These are phyloP conservation scores for Boletus huronensis DNA, from an alignment of 768 basidiomycete species.

Conservation along the genomic window DNA sequence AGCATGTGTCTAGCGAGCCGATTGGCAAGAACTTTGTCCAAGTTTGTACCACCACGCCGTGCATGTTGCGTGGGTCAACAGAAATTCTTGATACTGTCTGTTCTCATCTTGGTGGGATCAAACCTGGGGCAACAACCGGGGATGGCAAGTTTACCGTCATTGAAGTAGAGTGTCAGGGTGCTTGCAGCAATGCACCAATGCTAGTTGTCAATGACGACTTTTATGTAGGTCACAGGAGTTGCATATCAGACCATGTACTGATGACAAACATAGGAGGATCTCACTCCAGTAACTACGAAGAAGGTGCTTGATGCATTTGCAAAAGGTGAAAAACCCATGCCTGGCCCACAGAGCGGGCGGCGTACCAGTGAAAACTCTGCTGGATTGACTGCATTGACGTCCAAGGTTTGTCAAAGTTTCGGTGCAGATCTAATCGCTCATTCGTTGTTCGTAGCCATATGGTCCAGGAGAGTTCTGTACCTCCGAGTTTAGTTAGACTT, in stretches of 20 bases:
- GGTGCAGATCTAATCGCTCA: constrained; percentile 1
- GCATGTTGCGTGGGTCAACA: constrained; percentile 91
- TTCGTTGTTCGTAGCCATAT: constrained; percentile 60
- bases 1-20: constrained; percentile 61
- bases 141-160: constrained; percentile 97
- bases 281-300: constrained; percentile 73
- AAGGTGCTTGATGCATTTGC: constrained; percentile 76
- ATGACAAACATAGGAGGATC: constrained; percentile 61
- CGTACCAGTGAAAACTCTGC: constrained; percentile 91
- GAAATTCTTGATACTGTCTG: constrained; percentile 85
- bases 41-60: constrained; percentile 98
- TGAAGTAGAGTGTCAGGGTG: constrained; percentile 98
- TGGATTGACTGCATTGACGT: constrained; percentile 75
- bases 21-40: constrained; percentile 94
- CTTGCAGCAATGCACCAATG: constrained; percentile 98
- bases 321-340: constrained; percentile 81
- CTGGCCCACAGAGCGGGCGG: constrained; percentile 90
- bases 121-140: constrained; percentile 88
- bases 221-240: constrained; percentile 57
- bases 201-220: constrained; percentile 94
- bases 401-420: constrained; percentile 49
- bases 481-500: constrained; percentile 74
- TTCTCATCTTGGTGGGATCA: constrained; percentile 75
- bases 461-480: constrained; percentile 89
- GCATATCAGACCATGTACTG: constrained; percentile 1